These are phyloP conservation scores for Candida coquimbonensis DNA, from an alignment of 805 yeast genomes.

Conservation along the genomic window DNA sequence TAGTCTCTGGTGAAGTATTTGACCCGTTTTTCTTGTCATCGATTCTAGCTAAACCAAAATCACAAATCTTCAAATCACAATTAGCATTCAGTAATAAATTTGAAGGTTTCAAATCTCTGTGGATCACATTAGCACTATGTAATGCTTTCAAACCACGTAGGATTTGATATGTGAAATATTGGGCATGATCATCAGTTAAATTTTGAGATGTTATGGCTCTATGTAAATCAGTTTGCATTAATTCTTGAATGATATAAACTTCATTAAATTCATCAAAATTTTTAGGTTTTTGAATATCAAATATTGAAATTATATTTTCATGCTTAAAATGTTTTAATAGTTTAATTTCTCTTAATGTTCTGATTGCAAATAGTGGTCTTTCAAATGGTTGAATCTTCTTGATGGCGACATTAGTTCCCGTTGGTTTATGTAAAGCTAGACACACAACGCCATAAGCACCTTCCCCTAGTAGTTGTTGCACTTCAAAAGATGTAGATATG, in stretches of 20 bases:
- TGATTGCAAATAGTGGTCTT: slow-evolving; percentile 77
- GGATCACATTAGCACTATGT: slow-evolving; percentile 91
- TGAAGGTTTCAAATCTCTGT: slow-evolving; percentile 87
- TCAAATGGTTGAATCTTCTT: slow-evolving; percentile 92
- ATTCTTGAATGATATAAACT: slow-evolving; percentile 81
- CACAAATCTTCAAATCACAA: slow-evolving; percentile 91
- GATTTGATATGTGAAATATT: slow-evolving; percentile 88
- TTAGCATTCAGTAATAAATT: slow-evolving; percentile 82
- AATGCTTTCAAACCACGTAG: slow-evolving; percentile 83
- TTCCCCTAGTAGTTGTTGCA: slow-evolving; percentile 81
- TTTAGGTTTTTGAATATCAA: slow-evolving; percentile 83
- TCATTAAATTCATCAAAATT: slow-evolving; percentile 72
- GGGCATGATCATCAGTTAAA: slow-evolving; percentile 87
- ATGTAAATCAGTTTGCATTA: slow-evolving; percentile 85
- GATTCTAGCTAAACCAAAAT: slow-evolving; percentile 78
- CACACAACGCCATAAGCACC: slow-evolving; percentile 97
- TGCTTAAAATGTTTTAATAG: slow-evolving; percentile 85
- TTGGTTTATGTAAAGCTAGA: slow-evolving; percentile 79
- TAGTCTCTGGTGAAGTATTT: slow-evolving; percentile 49
- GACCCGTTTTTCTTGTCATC: slow-evolving; percentile 19
- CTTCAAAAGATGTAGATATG: slow-evolving; percentile 81
- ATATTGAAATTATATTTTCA: slow-evolving; percentile 84
- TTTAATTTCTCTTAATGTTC: slow-evolving; percentile 87
- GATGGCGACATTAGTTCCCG: slow-evolving; percentile 87
- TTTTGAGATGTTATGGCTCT: slow-evolving; percentile 76